Conservation (phyloP, 2,329 filamentous ascomycete genomes). For the Colletotrichum scovillei region DNA sequence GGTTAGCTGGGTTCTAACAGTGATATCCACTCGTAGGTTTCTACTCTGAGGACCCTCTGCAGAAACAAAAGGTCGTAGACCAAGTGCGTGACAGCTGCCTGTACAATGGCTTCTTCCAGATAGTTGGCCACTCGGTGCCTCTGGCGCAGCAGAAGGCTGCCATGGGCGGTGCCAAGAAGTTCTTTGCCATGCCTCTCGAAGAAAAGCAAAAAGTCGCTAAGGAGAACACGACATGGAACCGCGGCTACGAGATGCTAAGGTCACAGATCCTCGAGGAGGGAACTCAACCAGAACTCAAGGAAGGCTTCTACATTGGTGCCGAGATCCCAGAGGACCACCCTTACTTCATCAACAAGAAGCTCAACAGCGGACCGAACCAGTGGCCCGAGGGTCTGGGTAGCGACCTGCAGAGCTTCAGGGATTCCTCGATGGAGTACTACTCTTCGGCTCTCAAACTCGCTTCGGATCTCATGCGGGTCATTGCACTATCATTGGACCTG, state of each 20-base stretch:
- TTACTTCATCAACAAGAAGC: slow-evolving; percentile 52
- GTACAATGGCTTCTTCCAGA: slow-evolving; percentile 65
- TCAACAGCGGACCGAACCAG: slow-evolving; percentile 53
- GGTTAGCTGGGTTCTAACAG: neutral
- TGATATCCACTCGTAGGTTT: slow-evolving; percentile 29
- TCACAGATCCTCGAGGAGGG: slow-evolving; percentile 57
- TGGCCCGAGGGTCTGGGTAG: slow-evolving; percentile 52
- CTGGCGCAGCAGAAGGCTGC: slow-evolving; percentile 51
- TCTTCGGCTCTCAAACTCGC: slow-evolving; percentile 52
- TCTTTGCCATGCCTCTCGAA: slow-evolving; percentile 57
- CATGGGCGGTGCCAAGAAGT: slow-evolving; percentile 53
- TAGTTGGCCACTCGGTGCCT: slow-evolving; percentile 59
- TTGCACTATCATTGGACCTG: slow-evolving; percentile 55
- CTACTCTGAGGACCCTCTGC: slow-evolving; percentile 37
- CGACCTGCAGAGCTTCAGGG: slow-evolving; percentile 47
- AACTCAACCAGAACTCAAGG: slow-evolving; percentile 59
- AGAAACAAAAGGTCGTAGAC: slow-evolving; percentile 45
- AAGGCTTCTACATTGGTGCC: slow-evolving; percentile 54
- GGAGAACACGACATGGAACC: slow-evolving; percentile 52
- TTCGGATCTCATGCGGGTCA: slow-evolving; percentile 51
- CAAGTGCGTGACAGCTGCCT: slow-evolving; percentile 55
- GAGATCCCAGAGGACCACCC: slow-evolving; percentile 55
- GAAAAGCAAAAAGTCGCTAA: slow-evolving; percentile 56
- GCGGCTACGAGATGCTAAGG: slow-evolving; percentile 62
- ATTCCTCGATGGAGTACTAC: slow-evolving; percentile 53